Evolutionary conservation across 108 stramenopile species (phyloP), one percentile per base, ranked within the genome.

Genomic region (Pseudonitzschia multiseries): DNA sequence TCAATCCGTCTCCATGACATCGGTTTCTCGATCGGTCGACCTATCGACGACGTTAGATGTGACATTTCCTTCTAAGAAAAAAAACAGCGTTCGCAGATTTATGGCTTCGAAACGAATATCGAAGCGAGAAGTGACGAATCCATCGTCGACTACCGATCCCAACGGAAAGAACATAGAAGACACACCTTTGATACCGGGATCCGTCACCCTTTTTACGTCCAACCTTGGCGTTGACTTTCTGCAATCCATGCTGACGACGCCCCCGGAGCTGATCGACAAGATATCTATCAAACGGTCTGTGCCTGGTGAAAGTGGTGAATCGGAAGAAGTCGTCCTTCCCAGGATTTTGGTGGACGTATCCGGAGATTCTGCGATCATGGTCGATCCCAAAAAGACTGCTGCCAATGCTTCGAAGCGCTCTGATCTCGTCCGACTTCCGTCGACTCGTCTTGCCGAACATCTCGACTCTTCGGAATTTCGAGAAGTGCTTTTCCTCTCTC

Each of bases 401-500:
- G 43, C 65, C 43, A 22, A 22, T 27, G 36, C 41, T 18, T 32
- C 64, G 12, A 83, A 87, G 59, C 81, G 91, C 4, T 89, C 93
- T 1, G 73, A 84, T 68, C 67, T 95, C 56, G 69, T 89, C n/a
- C 82, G 91, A 40, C 79, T 95, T 48, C 93, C 93, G 15, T 59
- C 84, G 12, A 40, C 26, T 15, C 53, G 48, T 24, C 82, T 80
- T 12, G 84, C 83, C 10, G 90, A 83, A 27, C 92, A 92, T 48
- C 26, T 86, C 12, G 82, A 79, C 48, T 77, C 82, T 0, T 86
- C 86, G 53, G 91, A 92, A 56, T 79, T 91, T 24, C 85, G 90
- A 32, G 93, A 95, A 73, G 83, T 92, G 18, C 63, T 92, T 51
- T 92, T 76, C 57, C 71, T 95, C 28, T 88, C 93, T 20, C 84